Base-by-base conservation (phyloP, 2,329 filamentous ascomycete species). In the Ophiocordyceps camponoti-leonardi region DNA sequence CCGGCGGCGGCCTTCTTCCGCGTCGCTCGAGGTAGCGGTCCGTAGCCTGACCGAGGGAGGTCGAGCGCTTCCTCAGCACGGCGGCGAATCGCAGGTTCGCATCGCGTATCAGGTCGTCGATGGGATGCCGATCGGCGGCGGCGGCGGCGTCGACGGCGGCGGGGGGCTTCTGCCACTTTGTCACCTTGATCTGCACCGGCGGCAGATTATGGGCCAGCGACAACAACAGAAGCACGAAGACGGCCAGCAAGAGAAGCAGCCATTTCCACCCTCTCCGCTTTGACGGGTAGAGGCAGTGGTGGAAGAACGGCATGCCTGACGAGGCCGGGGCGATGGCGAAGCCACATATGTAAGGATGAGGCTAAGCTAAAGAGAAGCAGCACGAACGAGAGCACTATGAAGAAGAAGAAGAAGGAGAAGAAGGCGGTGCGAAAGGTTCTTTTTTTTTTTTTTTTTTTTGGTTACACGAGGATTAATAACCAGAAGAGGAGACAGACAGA, bases 1-100 rank as follows among this genome's bases (percentile, higher is more conserved):
- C 73, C 0, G 77, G 77, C 5, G 77, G 77, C 2, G 76, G 77
- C 52, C 80, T 73, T 20, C 76, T 67, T 23, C 74, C 75, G 49
- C 77, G 67, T 42, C 68, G 67, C 28, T 61, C 56, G 47, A 76
- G 68, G 54, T 81, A 81, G 20, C 67, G 69, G 4, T 63, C 61
- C 0, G 77, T 73, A 6, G 75, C 72, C 14, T 45, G 44, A 16
- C 19, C 22, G 3, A 45, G 18, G 20, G 35, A 20, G 10, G 35
- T 41, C 19, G 35, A 41, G 5, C 37, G 44, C 23, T 41, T 28
- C 16, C 11, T 16, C 35, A 40, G 16, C 6, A 45, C 16, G 8
- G 22, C 23, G 4, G 13, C 7, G 12, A 45, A 30, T 16, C n/a
- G n/a, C 22, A 19, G 12, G n/a, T 19, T 23, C 12, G 33, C 44